Percentiles rank a stretch among this genome's conserved stretches.
These are phyloP conservation scores for Bremia lactucae DNA, from an alignment of 352 stramenopile species.

Conservation along the genomic window DNA sequence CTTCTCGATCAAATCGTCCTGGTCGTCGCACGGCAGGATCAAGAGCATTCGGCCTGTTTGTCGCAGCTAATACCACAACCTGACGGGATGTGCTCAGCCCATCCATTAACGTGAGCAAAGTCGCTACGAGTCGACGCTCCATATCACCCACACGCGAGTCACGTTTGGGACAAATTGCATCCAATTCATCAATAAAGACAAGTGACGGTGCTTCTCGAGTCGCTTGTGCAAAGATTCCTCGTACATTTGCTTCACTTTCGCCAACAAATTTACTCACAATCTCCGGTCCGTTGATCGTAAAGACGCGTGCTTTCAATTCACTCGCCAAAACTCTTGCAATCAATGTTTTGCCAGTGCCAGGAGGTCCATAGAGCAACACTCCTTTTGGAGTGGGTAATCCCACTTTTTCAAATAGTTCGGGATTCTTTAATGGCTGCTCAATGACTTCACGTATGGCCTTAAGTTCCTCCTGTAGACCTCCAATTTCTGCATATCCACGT, in stretches of 20 bases:
- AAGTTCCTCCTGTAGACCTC: conserved; percentile 90
- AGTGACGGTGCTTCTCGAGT: conserved; percentile 39
- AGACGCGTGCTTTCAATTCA: conserved; percentile 89
- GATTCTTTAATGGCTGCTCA: conserved; percentile 90
- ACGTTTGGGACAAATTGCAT: conserved; percentile 83
- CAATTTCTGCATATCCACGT: conserved; percentile 57
- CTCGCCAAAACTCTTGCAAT: conserved; percentile 88
- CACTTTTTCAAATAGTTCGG: conserved; percentile 88
- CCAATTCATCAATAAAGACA: conserved; percentile 87
- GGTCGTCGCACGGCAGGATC: conserved; percentile 90
- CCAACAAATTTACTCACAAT: conserved; percentile 92
- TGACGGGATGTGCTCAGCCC: conserved; percentile 50
- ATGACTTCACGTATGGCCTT: conserved; percentile 92
- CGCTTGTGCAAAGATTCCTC: conserved; percentile 51
- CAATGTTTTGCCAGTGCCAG: conserved; percentile 94
- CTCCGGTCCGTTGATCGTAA: conserved; percentile 94
- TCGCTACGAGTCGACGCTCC: conserved; percentile 79
- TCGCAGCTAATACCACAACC: conserved; percentile 70
- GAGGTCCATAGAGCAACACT: conserved; percentile 92
- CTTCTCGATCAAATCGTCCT: conserved; percentile 93
- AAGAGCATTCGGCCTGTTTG: conserved; percentile 83
- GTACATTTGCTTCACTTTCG: conserved; percentile 82
- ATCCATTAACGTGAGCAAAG: conserved; percentile 86
- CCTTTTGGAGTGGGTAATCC: conserved; percentile 92
- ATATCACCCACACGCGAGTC: conserved; percentile 71